Conservation (phyloP, 2,329 filamentous ascomycete genomes). For the Stenocarpella maydis region DNA sequence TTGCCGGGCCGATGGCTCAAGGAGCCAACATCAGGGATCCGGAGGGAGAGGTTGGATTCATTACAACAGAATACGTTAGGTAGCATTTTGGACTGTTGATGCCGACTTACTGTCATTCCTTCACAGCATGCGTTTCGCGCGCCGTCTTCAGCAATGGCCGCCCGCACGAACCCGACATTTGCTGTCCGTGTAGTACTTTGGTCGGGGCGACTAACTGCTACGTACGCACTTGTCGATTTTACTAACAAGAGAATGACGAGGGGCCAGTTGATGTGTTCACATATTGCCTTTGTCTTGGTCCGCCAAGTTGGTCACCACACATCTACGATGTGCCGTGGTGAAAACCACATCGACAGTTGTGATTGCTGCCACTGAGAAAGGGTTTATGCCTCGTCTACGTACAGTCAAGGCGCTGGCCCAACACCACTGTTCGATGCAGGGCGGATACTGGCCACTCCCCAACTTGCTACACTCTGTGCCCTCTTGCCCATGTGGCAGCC, state of each 20-base stretch:
- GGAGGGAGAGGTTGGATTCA: background rate
- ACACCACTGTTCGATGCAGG: too few species aligned
- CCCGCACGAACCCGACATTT: background rate
- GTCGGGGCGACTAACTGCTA: constrained; percentile 1
- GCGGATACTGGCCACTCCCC: too few species aligned
- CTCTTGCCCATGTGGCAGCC: background rate
- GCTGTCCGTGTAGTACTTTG: background rate
- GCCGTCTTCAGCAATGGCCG: constrained; percentile 4
- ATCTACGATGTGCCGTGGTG: background rate
- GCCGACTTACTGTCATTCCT: constrained; percentile 27
- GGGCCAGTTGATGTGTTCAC: background rate
- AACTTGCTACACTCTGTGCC: too few species aligned
- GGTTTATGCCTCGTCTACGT: background rate
- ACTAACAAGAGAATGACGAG: background rate
- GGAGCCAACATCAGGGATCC: background rate
- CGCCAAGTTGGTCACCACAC: too few species aligned
- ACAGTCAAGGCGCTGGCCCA: background rate
- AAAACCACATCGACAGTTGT: background rate
- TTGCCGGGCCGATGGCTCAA: background rate
- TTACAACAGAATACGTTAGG: constrained; percentile 27
- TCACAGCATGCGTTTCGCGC: background rate
- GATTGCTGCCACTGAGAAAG: background rate
- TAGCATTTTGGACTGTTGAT: constrained; percentile 25
- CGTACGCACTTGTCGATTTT: background rate
- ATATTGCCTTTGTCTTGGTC: background rate